Conservation (phyloP, 371 early-diverging fungal species). For the Mucor piriformis region DNA sequence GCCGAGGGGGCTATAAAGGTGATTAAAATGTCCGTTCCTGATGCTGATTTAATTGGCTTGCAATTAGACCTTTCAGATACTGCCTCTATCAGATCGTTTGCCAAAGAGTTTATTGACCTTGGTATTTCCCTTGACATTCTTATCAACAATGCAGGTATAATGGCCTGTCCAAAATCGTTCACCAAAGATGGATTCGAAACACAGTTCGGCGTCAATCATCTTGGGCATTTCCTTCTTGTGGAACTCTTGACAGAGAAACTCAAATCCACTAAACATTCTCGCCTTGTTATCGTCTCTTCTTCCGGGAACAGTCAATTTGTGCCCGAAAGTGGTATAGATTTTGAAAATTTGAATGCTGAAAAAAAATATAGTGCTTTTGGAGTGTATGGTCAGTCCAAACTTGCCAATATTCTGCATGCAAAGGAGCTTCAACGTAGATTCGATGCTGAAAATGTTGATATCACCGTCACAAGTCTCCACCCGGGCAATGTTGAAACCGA, state of each 20-base stretch:
- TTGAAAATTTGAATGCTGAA: constrained; percentile 44
- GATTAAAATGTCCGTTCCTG: constrained; percentile 45
- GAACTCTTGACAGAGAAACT: constrained; percentile 59
- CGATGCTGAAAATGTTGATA: constrained; percentile 1
- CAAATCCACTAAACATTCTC: constrained; percentile 45
- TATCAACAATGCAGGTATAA: constrained; percentile 65
- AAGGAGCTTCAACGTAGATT: constrained; percentile 53
- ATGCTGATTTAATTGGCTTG: constrained; percentile 47
- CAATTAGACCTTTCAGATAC: constrained; percentile 60
- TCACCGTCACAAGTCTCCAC: constrained; percentile 5
- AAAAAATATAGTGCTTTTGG: constrained; percentile 7
- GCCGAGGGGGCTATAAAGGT: constrained; percentile 44
- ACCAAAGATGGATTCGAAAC: constrained; percentile 61
- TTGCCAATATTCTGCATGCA: constrained; percentile 55
- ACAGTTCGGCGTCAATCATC: constrained; percentile 59
- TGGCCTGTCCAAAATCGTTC: constrained; percentile 56
- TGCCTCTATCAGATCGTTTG: constrained; percentile 48
- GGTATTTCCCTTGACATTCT: constrained; percentile 48
- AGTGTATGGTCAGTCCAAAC: constrained; percentile 23
- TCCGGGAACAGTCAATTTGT: constrained; percentile 32
- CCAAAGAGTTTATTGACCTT: constrained; percentile 46
- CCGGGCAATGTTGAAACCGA: not conserved
- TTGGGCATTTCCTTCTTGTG: constrained; percentile 72
- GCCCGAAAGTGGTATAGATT: constrained; percentile 18
- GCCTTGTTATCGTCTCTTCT: constrained; percentile 60